These are phyloP conservation scores for Monarda citriodora DNA, from an alignment of 305 asterid genomes.

Conservation along the genomic window DNA sequence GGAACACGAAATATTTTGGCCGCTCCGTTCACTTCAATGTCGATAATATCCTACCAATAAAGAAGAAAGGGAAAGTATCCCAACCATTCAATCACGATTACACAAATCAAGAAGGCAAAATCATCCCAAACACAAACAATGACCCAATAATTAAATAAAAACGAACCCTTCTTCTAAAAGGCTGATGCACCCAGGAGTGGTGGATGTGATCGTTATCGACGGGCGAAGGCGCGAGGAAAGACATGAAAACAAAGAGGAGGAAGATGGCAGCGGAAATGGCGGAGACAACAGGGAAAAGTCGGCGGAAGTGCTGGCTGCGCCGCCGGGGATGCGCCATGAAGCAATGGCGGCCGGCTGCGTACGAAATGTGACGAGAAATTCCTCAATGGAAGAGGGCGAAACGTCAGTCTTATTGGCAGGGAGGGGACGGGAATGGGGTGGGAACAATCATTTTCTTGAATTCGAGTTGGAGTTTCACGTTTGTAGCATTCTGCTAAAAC, in stretches of 20 bases:
- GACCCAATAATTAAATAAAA: neutral
- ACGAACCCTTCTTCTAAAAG: conserved; percentile 12
- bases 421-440: conserved; percentile 32
- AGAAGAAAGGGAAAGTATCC: conserved; percentile 7
- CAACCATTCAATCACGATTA: conserved; percentile 20
- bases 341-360: conserved; percentile 25
- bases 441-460: conserved; percentile 28
- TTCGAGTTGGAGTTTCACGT: conserved; percentile 30
- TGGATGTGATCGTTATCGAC: conserved; percentile 48
- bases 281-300: conserved; percentile 55
- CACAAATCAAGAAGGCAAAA: conserved; percentile 17
- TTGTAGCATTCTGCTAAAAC: conserved; percentile 32
- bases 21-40: conserved; percentile 24
- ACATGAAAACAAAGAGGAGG: conserved; percentile 51
- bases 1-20: conserved; percentile 32
- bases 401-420: conserved; percentile 11
- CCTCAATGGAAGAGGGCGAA: conserved; percentile 19
- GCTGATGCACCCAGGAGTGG: conserved; percentile 19
- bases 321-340: conserved; percentile 79
- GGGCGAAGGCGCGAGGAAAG: conserved; percentile 77
- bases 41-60: conserved; percentile 26
- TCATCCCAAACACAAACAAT: neutral
- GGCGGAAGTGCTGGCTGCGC: conserved; percentile 64
- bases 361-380: conserved; percentile 13
- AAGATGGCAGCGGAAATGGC: conserved; percentile 57